Conservation (phyloP, 2,329 filamentous ascomycete genomes). For the Paraphaeosphaeria sporulosa region DNA sequence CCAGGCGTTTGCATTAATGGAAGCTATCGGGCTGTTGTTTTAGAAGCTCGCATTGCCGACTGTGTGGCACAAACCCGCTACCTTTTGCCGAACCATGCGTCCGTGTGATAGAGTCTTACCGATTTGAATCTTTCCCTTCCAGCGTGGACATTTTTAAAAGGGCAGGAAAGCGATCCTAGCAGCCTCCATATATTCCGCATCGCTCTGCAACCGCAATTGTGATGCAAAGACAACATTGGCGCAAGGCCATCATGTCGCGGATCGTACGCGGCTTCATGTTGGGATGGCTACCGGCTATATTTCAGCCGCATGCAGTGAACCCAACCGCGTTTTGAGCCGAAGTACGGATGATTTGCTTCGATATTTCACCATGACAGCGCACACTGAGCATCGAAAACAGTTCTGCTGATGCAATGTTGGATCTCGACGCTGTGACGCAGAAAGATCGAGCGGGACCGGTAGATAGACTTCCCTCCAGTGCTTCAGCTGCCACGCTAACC, state of each 20-base stretch:
- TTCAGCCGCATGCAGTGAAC: neutral
- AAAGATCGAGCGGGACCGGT: neutral
- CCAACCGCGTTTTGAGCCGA: neutral
- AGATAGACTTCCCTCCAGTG: neutral
- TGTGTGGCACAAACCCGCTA: constrained; percentile 7
- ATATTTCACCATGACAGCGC: neutral
- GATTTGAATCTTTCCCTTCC: neutral
- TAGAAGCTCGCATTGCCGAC: constrained; percentile 24
- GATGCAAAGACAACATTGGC: neutral
- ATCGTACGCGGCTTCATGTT: neutral
- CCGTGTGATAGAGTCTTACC: neutral
- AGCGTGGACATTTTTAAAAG: no score
- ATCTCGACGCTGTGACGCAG: neutral
- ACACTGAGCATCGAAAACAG: neutral
- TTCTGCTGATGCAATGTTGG: neutral
- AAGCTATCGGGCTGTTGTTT: constrained; percentile 14
- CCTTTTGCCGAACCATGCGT: constrained; percentile 22
- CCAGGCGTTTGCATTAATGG: constrained; percentile 19
- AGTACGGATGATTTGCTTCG: neutral
- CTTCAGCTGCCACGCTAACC: neutral
- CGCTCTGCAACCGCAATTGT: no score
- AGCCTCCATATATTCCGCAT: no score
- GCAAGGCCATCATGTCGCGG: neutral
- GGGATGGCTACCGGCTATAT: neutral
- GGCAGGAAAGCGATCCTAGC: no score